These are phyloP conservation scores for Punica granatum DNA, from an alignment of 345 rosid species.

Conservation along the genomic window DNA sequence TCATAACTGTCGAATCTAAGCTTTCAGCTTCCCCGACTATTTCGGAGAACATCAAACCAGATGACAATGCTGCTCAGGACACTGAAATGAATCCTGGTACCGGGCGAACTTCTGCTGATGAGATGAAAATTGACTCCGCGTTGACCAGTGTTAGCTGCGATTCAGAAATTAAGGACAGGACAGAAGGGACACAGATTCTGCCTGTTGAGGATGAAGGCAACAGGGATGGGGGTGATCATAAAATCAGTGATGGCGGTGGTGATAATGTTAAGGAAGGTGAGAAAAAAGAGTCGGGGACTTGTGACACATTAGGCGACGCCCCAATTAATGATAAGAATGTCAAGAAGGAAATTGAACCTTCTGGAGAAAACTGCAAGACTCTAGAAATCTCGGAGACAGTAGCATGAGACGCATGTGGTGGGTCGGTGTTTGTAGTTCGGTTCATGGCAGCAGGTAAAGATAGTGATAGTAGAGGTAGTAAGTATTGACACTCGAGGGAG, in stretches of 20 bases:
- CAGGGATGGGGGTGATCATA: constrained; percentile 26
- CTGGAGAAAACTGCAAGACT: constrained; percentile 29
- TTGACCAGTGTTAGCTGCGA: constrained; percentile 23
- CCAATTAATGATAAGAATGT: constrained; percentile 29
- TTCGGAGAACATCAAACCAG: constrained; percentile 32
- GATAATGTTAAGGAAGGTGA: constrained; percentile 22
- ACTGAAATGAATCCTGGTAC: constrained; percentile 16
- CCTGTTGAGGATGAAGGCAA: constrained; percentile 24
- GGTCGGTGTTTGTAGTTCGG: background rate
- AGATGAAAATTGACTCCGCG: background rate
- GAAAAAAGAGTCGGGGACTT: constrained; percentile 7
- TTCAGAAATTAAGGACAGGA: constrained; percentile 27
- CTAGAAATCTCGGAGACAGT: constrained; percentile 32
- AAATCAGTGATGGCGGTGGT: constrained; percentile 15
- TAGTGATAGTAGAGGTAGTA: background rate
- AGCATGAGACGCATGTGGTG: constrained; percentile 7
- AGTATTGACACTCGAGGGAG: constrained; percentile 1
- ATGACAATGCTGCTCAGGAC: constrained; percentile 12
- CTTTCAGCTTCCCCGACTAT: constrained; percentile 30
- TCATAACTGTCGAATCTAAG: constrained; percentile 43
- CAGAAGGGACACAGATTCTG: constrained; percentile 16
- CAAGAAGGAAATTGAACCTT: constrained; percentile 20
- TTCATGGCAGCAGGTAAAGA: background rate
- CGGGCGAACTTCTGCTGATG: constrained; percentile 3
- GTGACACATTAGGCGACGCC: constrained; percentile 15